Conservation (phyloP, 768 basidiomycete genomes). For the Xerocomellus amylosporus region DNA sequence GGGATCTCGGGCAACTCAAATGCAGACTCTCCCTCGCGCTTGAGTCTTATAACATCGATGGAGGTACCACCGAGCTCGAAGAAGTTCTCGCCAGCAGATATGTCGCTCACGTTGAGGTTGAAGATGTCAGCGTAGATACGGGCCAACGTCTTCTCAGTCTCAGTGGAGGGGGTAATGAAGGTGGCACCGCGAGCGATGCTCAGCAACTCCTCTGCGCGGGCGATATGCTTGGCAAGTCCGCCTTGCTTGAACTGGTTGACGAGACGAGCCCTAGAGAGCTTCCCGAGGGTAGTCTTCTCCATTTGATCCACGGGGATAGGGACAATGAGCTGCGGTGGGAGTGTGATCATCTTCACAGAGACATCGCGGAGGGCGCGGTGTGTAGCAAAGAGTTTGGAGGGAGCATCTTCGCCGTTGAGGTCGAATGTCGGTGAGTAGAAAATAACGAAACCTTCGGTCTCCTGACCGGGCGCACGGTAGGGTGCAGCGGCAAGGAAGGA, state of each 20-base stretch:
- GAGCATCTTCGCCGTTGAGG: constrained; percentile 23
- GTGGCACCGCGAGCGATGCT: constrained; percentile 21
- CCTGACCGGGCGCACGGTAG: constrained; percentile 38
- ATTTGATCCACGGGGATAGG: constrained; percentile 38
- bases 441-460: constrained; percentile 42
- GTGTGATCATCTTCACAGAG: constrained; percentile 31
- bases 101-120: no score
- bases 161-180: constrained; percentile 21
- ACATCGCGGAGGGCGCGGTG: constrained; percentile 31
- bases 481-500: constrained; percentile 32
- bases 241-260: constrained; percentile 34
- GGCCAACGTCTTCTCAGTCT: no score
- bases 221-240: constrained; percentile 29
- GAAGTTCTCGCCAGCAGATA: not conserved
- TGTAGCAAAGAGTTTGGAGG: constrained; percentile 22
- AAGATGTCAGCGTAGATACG: no score
- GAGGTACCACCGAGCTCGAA: no score
- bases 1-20: constrained; percentile 34
- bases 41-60: constrained; percentile 24
- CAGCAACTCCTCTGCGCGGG: constrained; percentile 27
- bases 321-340: constrained; percentile 37
- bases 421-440: constrained; percentile 39
- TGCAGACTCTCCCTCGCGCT: constrained; percentile 25
- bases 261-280: constrained; percentile 39
- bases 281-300: constrained; percentile 44